Evolutionary conservation across 1,284 basidiomycete genomes (phyloP), one percentile per base, ranked within the genome.

Genomic region (Marasmius tenuissimus): DNA sequence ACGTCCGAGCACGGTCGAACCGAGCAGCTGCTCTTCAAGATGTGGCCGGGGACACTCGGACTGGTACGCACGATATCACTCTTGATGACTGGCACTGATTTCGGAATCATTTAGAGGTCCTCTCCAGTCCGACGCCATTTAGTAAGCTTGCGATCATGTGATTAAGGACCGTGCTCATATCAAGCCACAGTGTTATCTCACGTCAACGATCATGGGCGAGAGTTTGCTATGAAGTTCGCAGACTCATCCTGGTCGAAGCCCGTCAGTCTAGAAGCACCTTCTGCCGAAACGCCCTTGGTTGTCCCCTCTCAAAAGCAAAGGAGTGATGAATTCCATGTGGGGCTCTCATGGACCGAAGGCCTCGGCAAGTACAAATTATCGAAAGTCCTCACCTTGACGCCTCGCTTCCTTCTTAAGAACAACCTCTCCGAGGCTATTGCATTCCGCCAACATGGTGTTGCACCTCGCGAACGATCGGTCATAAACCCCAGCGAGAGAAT

Each of bases 301-400:
- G 85, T 96, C 65, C 83, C 88, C 2, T 88, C 90, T 2, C 79
- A 85, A 52, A 81, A 80, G 40, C 85, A 85, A 61, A 91, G 84
- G 68, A 78, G 85, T n/a, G 89, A 92, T 57, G 92, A 96, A 72
- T 85, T 91, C 63, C 93, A 96, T 70, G 77, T 95, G 40, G 97
- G 97, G 6, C 72, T 99, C 57, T 97, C 95, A 4, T 98, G 97
- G 84, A 85, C 87, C 20, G 96, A 98, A 73, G 97, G 97, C 4
- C 78, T 92, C 33, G 97, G 97, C 53, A 97, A 96, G 82, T 99
- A 98, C 77, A 98, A 98, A 74, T 79, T 99, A 53, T 92, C 91
- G 34, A 98, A 98, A 77, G 92, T 98, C 65, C 90, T 99, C 70
- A 97, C 94, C 1, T 79, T 99, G 45, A 83, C 92, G 6, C 97